These are phyloP conservation scores for Gynostemma pentaphyllum DNA, from an alignment of 306 rosid genomes.

Conservation along the genomic window DNA sequence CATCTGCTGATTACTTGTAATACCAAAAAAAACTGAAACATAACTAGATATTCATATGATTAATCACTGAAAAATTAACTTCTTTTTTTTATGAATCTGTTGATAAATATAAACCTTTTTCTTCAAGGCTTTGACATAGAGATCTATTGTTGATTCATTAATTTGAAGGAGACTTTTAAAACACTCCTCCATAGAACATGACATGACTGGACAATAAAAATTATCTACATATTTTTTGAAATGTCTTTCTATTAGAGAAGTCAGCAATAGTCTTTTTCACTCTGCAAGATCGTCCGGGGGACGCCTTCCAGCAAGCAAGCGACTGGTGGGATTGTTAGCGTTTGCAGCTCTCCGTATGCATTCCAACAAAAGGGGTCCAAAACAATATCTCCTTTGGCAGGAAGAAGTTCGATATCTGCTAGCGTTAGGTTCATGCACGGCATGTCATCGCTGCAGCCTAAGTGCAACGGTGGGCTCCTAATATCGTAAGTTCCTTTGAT, in stretches of 20 bases:
- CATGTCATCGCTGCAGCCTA: slow-evolving; percentile 70
- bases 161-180: not conserved
- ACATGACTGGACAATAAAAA: too few relatives aligned
- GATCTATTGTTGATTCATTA: not conserved
- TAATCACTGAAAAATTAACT: too few relatives aligned
- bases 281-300: slow-evolving; percentile 35
- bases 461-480: slow-evolving; percentile 68
- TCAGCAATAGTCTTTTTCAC: slow-evolving; percentile 42
- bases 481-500: slow-evolving; percentile 76
- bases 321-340: slow-evolving; percentile 74
- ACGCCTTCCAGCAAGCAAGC: slow-evolving; percentile 57
- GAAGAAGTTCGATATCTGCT: slow-evolving; percentile 81
- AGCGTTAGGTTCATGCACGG: slow-evolving; percentile 85
- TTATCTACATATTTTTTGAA: not conserved
- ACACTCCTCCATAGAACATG: not conserved
- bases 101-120: too few relatives aligned
- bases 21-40: too few relatives aligned
- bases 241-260: not conserved
- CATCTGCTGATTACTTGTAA: too few relatives aligned
- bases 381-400: slow-evolving; percentile 47
- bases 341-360: slow-evolving; percentile 58
- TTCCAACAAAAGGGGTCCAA: slow-evolving; percentile 78
- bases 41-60: too few relatives aligned
- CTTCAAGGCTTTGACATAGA: too few relatives aligned
- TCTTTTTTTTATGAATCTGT: too few relatives aligned